Evolutionary conservation across 2,329 filamentous ascomycete species (phyloP).

Genomic region (Cladosporium halotolerans): DNA sequence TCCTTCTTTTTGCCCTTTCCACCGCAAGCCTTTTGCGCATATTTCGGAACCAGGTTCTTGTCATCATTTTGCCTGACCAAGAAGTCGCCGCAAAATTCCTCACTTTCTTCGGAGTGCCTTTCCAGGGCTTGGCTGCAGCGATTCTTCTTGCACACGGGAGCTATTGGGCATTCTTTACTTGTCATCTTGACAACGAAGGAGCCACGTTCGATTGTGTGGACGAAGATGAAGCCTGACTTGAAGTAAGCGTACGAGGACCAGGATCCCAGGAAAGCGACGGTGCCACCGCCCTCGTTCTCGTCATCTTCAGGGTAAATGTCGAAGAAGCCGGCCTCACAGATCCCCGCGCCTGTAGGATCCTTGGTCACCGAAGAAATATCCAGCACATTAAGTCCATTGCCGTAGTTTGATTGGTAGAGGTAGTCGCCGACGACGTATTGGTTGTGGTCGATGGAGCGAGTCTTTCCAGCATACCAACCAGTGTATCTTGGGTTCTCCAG

Average conservation of each 20-base stretch:
- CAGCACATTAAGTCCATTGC: conserved; percentile 30
- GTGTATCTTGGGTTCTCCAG: conserved; percentile 39
- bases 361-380: conserved; percentile 33
- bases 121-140: conserved; percentile 13
- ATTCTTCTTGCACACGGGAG: conserved; percentile 16
- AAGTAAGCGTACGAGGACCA: conserved; percentile 47
- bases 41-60: conserved; percentile 16
- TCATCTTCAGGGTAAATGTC: conserved; percentile 50
- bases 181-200: conserved; percentile 42
- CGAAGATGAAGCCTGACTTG: conserved; percentile 44
- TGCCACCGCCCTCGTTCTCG: conserved; percentile 25
- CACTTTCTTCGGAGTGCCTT: conserved; percentile 15
- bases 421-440: conserved; percentile 35
- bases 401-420: conserved; percentile 35
- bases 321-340: conserved; percentile 47
- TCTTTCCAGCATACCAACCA: conserved; percentile 32
- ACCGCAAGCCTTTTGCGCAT: conserved; percentile 15
- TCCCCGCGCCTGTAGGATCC: conserved; percentile 41
- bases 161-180: conserved; percentile 13
- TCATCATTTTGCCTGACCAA: conserved; percentile 14
- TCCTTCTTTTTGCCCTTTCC: conserved; percentile 12
- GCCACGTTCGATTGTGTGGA: conserved; percentile 50
- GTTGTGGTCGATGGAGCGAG: conserved; percentile 37
- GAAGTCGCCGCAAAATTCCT: conserved; percentile 17
- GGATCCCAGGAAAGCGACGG: conserved; percentile 24